phyloP scores from a whole-genome alignment of 2,329 filamentous ascomycete genomes.

The Fusarium solani-melongenae region DNA sequence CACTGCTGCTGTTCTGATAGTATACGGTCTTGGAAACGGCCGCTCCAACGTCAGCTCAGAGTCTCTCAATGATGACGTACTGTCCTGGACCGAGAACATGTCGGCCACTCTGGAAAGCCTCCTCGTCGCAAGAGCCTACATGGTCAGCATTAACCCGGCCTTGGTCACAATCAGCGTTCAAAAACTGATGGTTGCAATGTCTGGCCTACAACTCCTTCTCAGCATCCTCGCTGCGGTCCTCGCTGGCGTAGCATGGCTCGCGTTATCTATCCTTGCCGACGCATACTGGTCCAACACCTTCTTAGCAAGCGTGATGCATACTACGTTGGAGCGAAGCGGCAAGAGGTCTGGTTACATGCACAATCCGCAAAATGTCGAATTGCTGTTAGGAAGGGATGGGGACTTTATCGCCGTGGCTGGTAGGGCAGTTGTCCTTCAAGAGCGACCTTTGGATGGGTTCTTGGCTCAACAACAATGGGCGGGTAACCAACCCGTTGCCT shows the following conservation, averaged over 20 bases:
- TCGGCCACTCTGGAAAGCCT: neutral
- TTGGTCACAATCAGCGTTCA: slow-evolving; percentile 23
- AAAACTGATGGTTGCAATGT: slow-evolving; percentile 29
- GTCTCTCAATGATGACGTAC: slow-evolving; percentile 15
- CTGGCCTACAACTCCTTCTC: slow-evolving; percentile 15
- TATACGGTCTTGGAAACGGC: slow-evolving; percentile 7
- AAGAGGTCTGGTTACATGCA: slow-evolving; percentile 24
- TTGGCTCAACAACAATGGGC: neutral
- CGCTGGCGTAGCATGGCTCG: slow-evolving; percentile 10
- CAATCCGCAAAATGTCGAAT: neutral
- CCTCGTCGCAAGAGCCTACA: slow-evolving; percentile 15
- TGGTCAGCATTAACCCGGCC: slow-evolving; percentile 17
- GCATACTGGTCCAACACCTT: slow-evolving; percentile 26
- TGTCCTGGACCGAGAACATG: slow-evolving; percentile 4
- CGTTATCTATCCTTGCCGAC: slow-evolving; percentile 14
- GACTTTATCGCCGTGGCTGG: neutral
- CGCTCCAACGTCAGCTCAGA: slow-evolving; percentile 22
- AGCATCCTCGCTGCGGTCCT: slow-evolving; percentile 12
- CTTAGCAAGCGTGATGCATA: slow-evolving; percentile 22
- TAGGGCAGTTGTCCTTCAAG: neutral
- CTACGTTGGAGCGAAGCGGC: neutral
- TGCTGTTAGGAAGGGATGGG: neutral
- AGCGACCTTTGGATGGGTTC: neutral
- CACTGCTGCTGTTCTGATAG: slow-evolving; percentile 24
- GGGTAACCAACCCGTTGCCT: neutral